Evolutionary conservation across 2,329 filamentous ascomycete genomes (phyloP).

Genomic region (Xylariaceae sp.): DNA sequence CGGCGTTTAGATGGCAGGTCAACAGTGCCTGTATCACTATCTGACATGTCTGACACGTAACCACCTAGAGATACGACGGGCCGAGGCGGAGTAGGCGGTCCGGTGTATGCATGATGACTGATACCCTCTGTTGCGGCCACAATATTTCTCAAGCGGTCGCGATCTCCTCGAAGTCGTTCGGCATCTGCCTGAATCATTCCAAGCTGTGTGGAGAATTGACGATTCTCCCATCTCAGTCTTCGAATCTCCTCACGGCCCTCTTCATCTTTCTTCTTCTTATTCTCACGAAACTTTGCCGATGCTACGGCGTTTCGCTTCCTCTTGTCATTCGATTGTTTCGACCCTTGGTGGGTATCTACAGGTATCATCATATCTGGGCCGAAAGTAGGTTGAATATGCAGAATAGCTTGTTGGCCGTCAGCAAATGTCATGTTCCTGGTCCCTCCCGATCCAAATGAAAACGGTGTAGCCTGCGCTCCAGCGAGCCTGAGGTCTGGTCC

Average conservation of each 20-base stretch:
- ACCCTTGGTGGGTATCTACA: slow-evolving; percentile 77
- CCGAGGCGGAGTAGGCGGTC: slow-evolving; percentile 20
- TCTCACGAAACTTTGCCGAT: slow-evolving; percentile 74
- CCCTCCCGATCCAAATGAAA: slow-evolving; percentile 13
- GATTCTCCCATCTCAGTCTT: slow-evolving; percentile 63
- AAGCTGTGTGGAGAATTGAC: slow-evolving; percentile 61
- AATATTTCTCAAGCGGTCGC: slow-evolving; percentile 67
- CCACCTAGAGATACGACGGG: slow-evolving; percentile 36
- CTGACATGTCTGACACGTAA: too few relatives aligned
- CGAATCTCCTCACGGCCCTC: slow-evolving; percentile 64
- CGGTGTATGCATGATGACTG: slow-evolving; percentile 45
- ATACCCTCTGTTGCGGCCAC: slow-evolving; percentile 57
- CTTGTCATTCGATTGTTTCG: slow-evolving; percentile 80
- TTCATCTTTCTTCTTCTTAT: slow-evolving; percentile 77
- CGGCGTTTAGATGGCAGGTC: slow-evolving; percentile 46
- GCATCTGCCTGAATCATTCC: slow-evolving; percentile 72
- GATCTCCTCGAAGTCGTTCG: slow-evolving; percentile 66
- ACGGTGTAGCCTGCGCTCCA: slow-evolving; percentile 14
- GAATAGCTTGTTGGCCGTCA: slow-evolving; percentile 27
- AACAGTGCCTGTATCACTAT: slow-evolving; percentile 40
- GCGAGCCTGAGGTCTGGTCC: slow-evolving; percentile 23
- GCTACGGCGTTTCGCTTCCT: slow-evolving; percentile 80
- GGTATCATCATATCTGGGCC: slow-evolving; percentile 54
- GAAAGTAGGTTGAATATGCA: slow-evolving; percentile 30
- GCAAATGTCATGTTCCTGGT: slow-evolving; percentile 22